Evolutionary conservation across 73 alveolate species (phyloP).

Genomic region (Diophrys appendiculata): DNA sequence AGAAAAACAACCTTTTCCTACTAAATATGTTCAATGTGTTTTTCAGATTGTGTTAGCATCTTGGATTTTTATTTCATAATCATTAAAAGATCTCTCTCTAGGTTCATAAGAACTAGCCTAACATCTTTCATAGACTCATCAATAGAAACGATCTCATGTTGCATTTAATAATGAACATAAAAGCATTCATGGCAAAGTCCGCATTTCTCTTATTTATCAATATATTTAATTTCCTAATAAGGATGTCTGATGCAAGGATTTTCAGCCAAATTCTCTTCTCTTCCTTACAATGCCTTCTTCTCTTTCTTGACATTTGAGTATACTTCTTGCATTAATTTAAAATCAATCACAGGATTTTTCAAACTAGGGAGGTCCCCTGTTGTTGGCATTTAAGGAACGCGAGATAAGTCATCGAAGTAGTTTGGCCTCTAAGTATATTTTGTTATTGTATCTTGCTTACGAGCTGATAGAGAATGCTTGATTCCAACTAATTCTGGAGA

Average conservation of each 20-base stretch:
- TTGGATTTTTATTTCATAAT: slow-evolving; percentile 39
- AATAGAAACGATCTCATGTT: slow-evolving; percentile 49
- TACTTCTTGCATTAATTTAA: slow-evolving; percentile 4
- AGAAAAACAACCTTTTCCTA: slow-evolving; percentile 41
- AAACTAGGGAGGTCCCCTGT: neutral
- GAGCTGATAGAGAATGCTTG: neutral
- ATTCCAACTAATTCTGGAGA: neutral
- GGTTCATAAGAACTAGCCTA: slow-evolving; percentile 40
- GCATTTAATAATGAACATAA: neutral
- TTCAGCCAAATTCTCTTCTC: neutral
- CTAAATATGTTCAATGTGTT: slow-evolving; percentile 28
- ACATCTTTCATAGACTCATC: slow-evolving; percentile 50
- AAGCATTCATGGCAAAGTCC: neutral
- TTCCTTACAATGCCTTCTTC: neutral
- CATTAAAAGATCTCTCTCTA: slow-evolving; percentile 42
- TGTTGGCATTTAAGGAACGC: neutral
- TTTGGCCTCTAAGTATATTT: neutral
- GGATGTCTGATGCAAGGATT: slow-evolving; percentile 15
- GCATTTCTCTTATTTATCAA: neutral
- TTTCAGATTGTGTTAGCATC: slow-evolving; percentile 37
- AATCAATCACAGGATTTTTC: neutral
- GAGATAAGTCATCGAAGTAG: neutral
- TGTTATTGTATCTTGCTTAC: neutral
- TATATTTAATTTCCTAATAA: neutral
- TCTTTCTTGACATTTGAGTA: neutral